phyloP scores from a whole-genome alignment of 371 early-diverging fungal genomes.

The Thermomucor indicae-seudaticae region DNA sequence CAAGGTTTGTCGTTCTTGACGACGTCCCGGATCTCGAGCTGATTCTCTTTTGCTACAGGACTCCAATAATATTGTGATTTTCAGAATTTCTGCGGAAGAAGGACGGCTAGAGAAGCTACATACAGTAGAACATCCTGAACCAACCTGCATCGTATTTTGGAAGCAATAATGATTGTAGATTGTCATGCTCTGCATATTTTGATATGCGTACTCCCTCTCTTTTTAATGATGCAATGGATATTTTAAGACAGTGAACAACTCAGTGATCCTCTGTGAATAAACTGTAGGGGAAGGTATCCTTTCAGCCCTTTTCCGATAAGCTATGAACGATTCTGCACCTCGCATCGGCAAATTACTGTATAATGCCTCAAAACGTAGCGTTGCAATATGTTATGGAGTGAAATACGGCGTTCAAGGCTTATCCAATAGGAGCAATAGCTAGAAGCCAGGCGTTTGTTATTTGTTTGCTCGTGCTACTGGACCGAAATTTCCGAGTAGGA shows the following conservation, averaged over 20 bases:
- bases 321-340: too few species aligned
- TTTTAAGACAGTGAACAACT: too few species aligned
- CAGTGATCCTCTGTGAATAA: too few species aligned
- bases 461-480: too few species aligned
- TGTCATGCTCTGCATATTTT: neutral
- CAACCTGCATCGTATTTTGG: slow-evolving; percentile 37
- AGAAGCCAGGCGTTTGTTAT: neutral
- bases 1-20: slow-evolving; percentile 16
- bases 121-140: slow-evolving; percentile 23
- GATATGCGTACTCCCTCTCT: neutral
- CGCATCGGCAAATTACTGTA: too few species aligned
- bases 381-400: too few species aligned
- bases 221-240: too few species aligned
- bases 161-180: neutral
- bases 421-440: too few species aligned
- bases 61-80: slow-evolving; percentile 32
- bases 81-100: slow-evolving; percentile 24
- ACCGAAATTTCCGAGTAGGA: neutral
- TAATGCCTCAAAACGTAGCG: too few species aligned
- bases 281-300: too few species aligned
- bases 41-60: slow-evolving; percentile 15
- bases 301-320: too few species aligned
- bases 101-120: slow-evolving; percentile 24
- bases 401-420: too few species aligned
- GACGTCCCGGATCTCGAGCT: neutral